Percentiles rank a stretch among this genome's conserved stretches.
These are phyloP conservation scores for Scheffersomyces parashehatae DNA, from an alignment of 1,139 yeast genomes.

Conservation along the genomic window DNA sequence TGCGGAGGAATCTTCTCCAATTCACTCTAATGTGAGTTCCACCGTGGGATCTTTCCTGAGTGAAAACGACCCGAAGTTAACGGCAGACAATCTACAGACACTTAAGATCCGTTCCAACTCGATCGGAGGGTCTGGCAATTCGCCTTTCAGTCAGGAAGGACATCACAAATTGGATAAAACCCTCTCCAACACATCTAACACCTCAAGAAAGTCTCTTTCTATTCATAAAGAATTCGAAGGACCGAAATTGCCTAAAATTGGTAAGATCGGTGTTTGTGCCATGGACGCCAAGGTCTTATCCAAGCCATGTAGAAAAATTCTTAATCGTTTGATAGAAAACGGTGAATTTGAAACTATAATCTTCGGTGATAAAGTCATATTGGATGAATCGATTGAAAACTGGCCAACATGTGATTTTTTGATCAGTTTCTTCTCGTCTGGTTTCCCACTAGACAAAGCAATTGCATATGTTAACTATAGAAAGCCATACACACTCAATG, in stretches of 20 bases:
- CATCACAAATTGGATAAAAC: conserved; percentile 33
- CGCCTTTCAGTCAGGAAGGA: conserved; percentile 16
- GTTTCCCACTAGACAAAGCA: conserved; percentile 96
- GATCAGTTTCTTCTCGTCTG: conserved; percentile 90
- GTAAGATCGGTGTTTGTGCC: conserved; percentile 97
- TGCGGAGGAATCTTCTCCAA: conserved; percentile 47
- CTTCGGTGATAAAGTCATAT: conserved; percentile 95
- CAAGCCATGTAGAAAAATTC: conserved; percentile 90
- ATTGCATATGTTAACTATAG: conserved; percentile 85
- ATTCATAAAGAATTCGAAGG: conserved; percentile 43
- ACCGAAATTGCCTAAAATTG: conserved; percentile 69
- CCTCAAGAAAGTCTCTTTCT: conserved; percentile 48
- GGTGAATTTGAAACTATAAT: conserved; percentile 97
- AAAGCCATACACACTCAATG: conserved; percentile 88
- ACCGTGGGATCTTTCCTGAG: not conserved
- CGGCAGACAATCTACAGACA: not conserved
- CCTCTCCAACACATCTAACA: conserved; percentile 38
- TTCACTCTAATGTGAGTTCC: not conserved
- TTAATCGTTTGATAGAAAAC: conserved; percentile 82
- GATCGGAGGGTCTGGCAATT: conserved; percentile 25
- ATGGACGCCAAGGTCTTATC: conserved; percentile 97
- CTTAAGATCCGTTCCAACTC: conserved; percentile 5
- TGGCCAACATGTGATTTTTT: conserved; percentile 99
- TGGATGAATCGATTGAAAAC: conserved; percentile 89
- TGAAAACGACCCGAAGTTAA: not conserved